These are phyloP conservation scores for Gynochthodes officinalis DNA, from an alignment of 257 asterid species.

Conservation along the genomic window DNA sequence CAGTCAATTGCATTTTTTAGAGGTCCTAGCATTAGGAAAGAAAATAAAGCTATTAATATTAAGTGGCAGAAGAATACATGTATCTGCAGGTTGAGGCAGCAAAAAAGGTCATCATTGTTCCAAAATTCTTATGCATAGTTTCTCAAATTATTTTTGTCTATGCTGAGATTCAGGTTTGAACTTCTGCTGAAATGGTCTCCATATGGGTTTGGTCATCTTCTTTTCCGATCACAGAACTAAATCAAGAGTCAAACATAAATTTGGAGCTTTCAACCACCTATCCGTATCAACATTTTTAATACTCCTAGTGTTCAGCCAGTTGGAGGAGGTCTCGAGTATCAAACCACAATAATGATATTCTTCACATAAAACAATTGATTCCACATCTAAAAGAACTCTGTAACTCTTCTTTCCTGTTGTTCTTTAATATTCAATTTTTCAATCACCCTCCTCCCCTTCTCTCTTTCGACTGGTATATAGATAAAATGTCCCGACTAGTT, in stretches of 20 bases:
- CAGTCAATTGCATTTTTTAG: slow-evolving; percentile 86
- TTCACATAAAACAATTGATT: too few species aligned
- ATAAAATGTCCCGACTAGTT: too few species aligned
- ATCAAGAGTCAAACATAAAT: neutral
- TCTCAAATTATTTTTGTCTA: neutral
- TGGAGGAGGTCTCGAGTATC: too few species aligned
- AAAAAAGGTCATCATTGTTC: neutral
- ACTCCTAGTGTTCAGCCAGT: too few species aligned
- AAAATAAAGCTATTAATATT: neutral
- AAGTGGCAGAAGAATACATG: neutral
- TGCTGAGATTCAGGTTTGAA: neutral
- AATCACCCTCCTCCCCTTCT: too few species aligned
- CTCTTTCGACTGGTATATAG: too few species aligned
- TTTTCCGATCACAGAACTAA: neutral
- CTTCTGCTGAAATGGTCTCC: neutral
- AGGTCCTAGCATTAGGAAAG: slow-evolving; percentile 45
- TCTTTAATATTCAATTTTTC: too few species aligned
- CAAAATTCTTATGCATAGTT: neutral
- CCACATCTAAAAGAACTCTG: too few species aligned
- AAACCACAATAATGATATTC: too few species aligned
- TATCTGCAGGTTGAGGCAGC: neutral
- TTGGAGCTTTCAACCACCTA: neutral
- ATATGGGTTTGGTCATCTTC: neutral
- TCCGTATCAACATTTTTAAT: too few species aligned
- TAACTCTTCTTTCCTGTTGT: too few species aligned